These are phyloP conservation scores for Tricholoma sp. DNA, from an alignment of 768 basidiomycete genomes.

Conservation along the genomic window DNA sequence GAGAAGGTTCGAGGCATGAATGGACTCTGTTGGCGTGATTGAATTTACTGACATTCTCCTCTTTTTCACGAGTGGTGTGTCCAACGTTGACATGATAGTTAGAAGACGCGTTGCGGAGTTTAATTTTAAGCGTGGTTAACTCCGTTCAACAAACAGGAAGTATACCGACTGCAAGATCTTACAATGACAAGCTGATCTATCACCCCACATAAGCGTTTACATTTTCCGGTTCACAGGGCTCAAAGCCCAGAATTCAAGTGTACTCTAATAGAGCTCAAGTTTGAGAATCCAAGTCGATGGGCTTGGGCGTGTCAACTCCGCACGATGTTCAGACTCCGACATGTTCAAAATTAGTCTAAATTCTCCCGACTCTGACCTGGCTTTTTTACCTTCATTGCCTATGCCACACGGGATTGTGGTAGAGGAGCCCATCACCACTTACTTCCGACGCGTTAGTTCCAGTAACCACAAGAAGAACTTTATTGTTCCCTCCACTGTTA, in stretches of 20 bases:
- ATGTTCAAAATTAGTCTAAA: neutral
- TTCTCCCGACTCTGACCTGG: no score
- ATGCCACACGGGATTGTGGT: slow-evolving; percentile 14
- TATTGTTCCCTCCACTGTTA: slow-evolving; percentile 2
- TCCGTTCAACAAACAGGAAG: slow-evolving; percentile 21
- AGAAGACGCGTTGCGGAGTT: slow-evolving; percentile 32
- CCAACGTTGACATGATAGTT: slow-evolving; percentile 25
- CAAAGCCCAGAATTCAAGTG: no score
- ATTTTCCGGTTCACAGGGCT: no score
- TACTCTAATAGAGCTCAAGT: no score
- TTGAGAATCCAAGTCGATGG: no score
- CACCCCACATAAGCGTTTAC: no score
- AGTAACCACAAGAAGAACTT: slow-evolving; percentile 5
- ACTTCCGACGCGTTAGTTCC: slow-evolving; percentile 16
- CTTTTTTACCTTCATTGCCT: neutral
- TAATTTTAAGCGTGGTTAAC: slow-evolving; percentile 30
- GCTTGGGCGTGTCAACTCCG: slow-evolving; percentile 16
- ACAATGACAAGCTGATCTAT: no score
- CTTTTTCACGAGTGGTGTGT: slow-evolving; percentile 45
- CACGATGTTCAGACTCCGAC: slow-evolving; percentile 3
- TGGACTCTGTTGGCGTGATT: slow-evolving; percentile 12
- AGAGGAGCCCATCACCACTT: slow-evolving; percentile 20
- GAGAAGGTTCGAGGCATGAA: slow-evolving; percentile 50
- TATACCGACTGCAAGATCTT: no score
- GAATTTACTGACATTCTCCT: slow-evolving; percentile 45